These are phyloP conservation scores for Candida silvicultrix DNA, from an alignment of 805 yeast species.

Conservation along the genomic window DNA sequence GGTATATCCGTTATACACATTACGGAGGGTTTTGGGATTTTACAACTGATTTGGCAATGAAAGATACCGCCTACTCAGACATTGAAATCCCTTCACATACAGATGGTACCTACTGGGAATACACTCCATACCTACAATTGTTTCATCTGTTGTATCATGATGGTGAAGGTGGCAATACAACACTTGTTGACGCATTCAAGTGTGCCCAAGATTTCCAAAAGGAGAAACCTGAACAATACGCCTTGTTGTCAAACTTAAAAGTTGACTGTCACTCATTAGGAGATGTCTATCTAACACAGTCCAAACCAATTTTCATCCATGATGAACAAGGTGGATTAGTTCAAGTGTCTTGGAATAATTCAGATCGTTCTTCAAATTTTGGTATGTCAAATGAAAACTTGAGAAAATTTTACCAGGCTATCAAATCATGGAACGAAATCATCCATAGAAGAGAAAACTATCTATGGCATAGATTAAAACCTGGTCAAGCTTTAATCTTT, in stretches of 20 bases:
- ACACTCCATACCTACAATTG: slow-evolving; percentile 65
- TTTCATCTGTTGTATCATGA: slow-evolving; percentile 62
- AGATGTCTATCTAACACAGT: slow-evolving; percentile 59
- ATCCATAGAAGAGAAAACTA: slow-evolving; percentile 45
- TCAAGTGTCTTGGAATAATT: slow-evolving; percentile 68
- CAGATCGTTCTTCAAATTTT: slow-evolving; percentile 54
- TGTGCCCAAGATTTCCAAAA: slow-evolving; percentile 46
- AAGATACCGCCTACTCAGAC: slow-evolving; percentile 69
- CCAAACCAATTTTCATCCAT: slow-evolving; percentile 55
- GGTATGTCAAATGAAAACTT: slow-evolving; percentile 36
- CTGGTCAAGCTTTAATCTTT: slow-evolving; percentile 62
- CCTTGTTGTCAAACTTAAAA: slow-evolving; percentile 40
- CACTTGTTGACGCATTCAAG: slow-evolving; percentile 60
- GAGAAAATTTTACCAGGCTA: slow-evolving; percentile 47
- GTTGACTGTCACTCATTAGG: slow-evolving; percentile 76
- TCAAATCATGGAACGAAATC: slow-evolving; percentile 48
- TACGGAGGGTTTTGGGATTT: slow-evolving; percentile 82
- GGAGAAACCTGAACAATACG: slow-evolving; percentile 43
- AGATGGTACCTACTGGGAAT: slow-evolving; percentile 72
- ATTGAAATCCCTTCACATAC: slow-evolving; percentile 60
- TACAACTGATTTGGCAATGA: slow-evolving; percentile 59
- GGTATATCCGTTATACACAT: slow-evolving; percentile 61
- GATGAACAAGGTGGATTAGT: slow-evolving; percentile 43
- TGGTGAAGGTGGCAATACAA: slow-evolving; percentile 62
- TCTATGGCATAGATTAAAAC: slow-evolving; percentile 46